Percentiles rank a stretch among this genome's conserved stretches.
phyloP scores from a whole-genome alignment of 768 basidiomycete genomes.

The Rhodotorula kratochvilovae region DNA sequence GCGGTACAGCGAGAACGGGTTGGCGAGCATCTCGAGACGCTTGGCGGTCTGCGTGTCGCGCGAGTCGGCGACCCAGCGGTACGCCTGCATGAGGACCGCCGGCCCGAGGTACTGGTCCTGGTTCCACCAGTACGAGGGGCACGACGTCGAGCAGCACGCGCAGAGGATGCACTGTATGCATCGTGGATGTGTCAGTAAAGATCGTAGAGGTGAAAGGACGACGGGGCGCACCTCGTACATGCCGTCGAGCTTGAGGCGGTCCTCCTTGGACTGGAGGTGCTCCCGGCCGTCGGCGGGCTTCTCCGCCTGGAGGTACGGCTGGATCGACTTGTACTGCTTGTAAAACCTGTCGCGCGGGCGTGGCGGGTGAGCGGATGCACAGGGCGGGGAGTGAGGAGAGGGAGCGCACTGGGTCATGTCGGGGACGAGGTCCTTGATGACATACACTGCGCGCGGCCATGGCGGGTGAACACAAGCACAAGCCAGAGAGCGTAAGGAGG shows the following conservation, averaged over 20 bases:
- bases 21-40: conserved; percentile 87
- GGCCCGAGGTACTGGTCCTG: conserved; percentile 97
- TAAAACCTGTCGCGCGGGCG: conserved; percentile 62
- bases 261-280: conserved; percentile 81
- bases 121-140: conserved; percentile 82
- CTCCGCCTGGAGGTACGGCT: conserved; percentile 55
- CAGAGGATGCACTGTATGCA: conserved; percentile 56
- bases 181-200: not conserved
- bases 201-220: conserved; percentile 51
- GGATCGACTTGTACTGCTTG: conserved; percentile 99
- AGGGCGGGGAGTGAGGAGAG: not conserved
- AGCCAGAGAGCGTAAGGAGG: not conserved
- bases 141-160: conserved; percentile 95
- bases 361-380: conserved; percentile 59
- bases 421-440: conserved; percentile 95
- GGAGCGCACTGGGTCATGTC: conserved; percentile 50
- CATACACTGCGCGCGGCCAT: conserved; percentile 65
- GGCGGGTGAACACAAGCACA: not conserved
- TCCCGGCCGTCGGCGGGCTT: conserved; percentile 51
- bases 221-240: conserved; percentile 64
- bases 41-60: conserved; percentile 72
- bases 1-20: conserved; percentile 91
- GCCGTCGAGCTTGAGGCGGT: conserved; percentile 90
- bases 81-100: conserved; percentile 64
- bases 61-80: conserved; percentile 97